Evolutionary conservation across 176 grass and related monocot genomes (phyloP).

Genomic region (Rhynchospora pubera): DNA sequence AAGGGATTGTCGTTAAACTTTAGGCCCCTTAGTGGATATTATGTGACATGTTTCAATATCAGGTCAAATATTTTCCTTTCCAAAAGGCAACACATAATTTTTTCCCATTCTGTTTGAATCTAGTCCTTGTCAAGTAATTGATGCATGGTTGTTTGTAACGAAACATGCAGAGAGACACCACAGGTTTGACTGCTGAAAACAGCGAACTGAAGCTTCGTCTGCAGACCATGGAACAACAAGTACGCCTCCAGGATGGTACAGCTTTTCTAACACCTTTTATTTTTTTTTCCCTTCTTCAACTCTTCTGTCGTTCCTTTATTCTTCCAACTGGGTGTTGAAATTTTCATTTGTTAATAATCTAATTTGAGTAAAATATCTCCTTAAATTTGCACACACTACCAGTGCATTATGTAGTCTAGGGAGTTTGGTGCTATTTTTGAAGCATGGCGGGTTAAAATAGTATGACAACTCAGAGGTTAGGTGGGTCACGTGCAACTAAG

Average conservation of each 20-base stretch:
- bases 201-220: slow-evolving; percentile 80
- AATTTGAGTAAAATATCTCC: not conserved
- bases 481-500: not conserved
- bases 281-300: not conserved
- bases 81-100: not conserved
- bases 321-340: not conserved
- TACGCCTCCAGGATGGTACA: slow-evolving; percentile 87
- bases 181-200: slow-evolving; percentile 84
- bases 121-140: not conserved
- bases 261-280: not conserved
- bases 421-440: not conserved
- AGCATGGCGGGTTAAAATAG: not conserved
- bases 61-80: not conserved
- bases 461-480: not conserved
- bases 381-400: not conserved
- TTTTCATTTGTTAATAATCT: not conserved
- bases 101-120: not conserved
- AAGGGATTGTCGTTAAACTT: not conserved
- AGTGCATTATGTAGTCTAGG: not conserved
- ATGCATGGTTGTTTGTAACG: slow-evolving; percentile 19
- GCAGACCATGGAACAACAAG: slow-evolving; percentile 87
- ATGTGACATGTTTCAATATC: not conserved
- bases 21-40: not conserved
- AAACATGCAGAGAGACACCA: slow-evolving; percentile 62
- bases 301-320: not conserved